Evolutionary conservation across 2,329 filamentous ascomycete species (phyloP).

Genomic region (Trichoderma aggressivum): DNA sequence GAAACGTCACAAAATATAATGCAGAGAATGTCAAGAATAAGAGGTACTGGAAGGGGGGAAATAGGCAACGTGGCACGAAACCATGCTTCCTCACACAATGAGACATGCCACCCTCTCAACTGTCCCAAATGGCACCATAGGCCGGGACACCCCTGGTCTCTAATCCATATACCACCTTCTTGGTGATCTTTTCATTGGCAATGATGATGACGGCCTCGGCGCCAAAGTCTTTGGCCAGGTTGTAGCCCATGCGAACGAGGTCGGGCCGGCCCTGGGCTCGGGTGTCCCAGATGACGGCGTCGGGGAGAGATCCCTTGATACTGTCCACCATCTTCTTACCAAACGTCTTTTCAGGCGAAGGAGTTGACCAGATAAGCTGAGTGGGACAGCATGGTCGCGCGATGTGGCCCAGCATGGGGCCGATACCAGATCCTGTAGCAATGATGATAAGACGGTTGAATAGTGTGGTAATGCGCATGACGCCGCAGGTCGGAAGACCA

Average conservation of each 20-base stretch:
- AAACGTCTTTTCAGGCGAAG: constrained; percentile 60
- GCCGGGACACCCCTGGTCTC: constrained; percentile 64
- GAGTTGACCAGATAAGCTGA: constrained; percentile 68
- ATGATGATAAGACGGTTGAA: constrained; percentile 65
- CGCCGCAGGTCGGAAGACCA: constrained; percentile 63
- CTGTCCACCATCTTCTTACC: constrained; percentile 53
- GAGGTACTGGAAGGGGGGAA: background rate
- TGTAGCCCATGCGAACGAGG: constrained; percentile 46
- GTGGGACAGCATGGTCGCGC: constrained; percentile 47
- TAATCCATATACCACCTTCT: constrained; percentile 65
- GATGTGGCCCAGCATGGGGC: constrained; percentile 61
- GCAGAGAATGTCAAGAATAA: constrained; percentile 9
- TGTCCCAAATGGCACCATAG: constrained; percentile 72
- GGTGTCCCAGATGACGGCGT: constrained; percentile 67
- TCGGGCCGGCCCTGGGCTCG: constrained; percentile 56
- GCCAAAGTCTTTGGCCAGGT: constrained; percentile 53
- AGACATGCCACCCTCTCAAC: constrained; percentile 26
- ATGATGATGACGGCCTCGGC: constrained; percentile 72
- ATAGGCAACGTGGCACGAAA: background rate
- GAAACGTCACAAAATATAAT: background rate
- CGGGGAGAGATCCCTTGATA: constrained; percentile 55
- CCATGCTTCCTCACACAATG: background rate
- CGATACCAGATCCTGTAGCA: constrained; percentile 71
- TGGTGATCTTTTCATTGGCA: constrained; percentile 65
- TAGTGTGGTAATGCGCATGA: constrained; percentile 63